phyloP scores from a whole-genome alignment of 1,284 basidiomycete species.

The Leccinum pachyderme region DNA sequence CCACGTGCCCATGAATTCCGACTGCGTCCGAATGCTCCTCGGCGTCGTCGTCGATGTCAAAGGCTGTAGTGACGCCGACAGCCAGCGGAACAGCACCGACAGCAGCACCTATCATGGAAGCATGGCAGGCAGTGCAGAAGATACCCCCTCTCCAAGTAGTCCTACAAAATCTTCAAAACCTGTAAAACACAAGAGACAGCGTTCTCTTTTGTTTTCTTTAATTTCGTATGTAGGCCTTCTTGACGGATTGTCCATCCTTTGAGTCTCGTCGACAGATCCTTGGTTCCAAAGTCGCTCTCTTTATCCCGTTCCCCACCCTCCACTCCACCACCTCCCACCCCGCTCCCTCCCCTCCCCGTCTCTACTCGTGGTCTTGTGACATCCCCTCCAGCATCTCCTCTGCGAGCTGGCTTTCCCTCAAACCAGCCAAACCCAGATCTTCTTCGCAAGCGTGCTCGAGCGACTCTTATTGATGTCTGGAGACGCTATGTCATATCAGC shows the following conservation, averaged over 20 bases:
- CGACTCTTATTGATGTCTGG: conserved; percentile 73
- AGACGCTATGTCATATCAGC: conserved; percentile 62
- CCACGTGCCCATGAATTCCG: conserved; percentile 46
- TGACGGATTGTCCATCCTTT: conserved; percentile 2
- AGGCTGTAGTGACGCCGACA: conserved; percentile 38
- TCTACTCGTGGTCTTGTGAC: conserved; percentile 7
- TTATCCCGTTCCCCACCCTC: conserved; percentile 28
- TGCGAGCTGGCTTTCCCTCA: conserved; percentile 17
- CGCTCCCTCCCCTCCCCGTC: conserved; percentile 24
- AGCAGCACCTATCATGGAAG: conserved; percentile 38
- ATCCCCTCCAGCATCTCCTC: conserved; percentile 10
- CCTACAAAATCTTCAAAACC: conserved; percentile 21
- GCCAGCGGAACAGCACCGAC: conserved; percentile 24
- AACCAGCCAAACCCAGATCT: conserved; percentile 34
- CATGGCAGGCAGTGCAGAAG: conserved; percentile 17
- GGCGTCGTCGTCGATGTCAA: conserved; percentile 55
- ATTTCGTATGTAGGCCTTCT: conserved; percentile 48
- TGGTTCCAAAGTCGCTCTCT: conserved; percentile 36
- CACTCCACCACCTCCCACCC: conserved; percentile 30
- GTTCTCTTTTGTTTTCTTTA: conserved; percentile 64
- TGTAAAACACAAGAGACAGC: conserved; percentile 54
- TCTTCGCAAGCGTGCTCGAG: conserved; percentile 69
- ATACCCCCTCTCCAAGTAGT: conserved; percentile 2
- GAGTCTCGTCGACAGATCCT: conserved; percentile 32
- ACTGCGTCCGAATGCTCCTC: conserved; percentile 45